These are phyloP conservation scores for Debaryomycetaceae sp. DNA, from an alignment of 1,139 yeast genomes.

Conservation along the genomic window DNA sequence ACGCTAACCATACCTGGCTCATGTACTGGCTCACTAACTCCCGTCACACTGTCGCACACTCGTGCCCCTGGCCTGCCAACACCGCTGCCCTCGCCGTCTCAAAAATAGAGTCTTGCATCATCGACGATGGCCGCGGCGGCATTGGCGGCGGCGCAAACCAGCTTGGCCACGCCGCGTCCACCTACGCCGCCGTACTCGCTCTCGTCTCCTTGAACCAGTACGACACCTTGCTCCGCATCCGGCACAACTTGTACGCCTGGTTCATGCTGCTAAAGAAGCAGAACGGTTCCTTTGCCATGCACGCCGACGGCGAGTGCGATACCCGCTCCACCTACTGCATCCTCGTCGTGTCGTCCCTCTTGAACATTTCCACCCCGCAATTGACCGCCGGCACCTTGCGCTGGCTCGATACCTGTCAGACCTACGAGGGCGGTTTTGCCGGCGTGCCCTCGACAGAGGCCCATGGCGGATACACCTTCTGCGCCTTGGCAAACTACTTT, in stretches of 20 bases:
- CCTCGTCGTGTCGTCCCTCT: conserved; percentile 57
- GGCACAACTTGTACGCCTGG: conserved; percentile 47
- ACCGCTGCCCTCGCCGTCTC: conserved; percentile 7
- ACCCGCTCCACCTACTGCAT: conserved; percentile 85
- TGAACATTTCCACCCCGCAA: conserved; percentile 54
- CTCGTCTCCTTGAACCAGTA: conserved; percentile 44
- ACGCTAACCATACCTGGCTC: conserved; percentile 90
- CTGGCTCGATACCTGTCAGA: conserved; percentile 70
- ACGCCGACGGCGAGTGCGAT: conserved; percentile 73
- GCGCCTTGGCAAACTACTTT: conserved; percentile 70
- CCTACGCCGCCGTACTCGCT: conserved; percentile 69
- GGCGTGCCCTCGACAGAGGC: conserved; percentile 81
- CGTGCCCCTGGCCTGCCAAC: conserved; percentile 2
- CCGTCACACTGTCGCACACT: conserved; percentile 3
- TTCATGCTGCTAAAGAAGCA: conserved; percentile 48
- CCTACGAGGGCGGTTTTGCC: conserved; percentile 92
- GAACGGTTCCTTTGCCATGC: conserved; percentile 73
- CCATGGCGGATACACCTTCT: conserved; percentile 93
- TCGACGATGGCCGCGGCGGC: conserved; percentile 45
- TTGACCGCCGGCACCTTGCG: conserved; percentile 40
- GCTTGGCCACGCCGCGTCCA: conserved; percentile 72
- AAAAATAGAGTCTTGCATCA: conserved; percentile 17
- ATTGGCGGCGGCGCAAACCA: conserved; percentile 82
- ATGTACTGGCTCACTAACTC: conserved; percentile 75
- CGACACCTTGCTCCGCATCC: conserved; percentile 15